Evolutionary conservation across 208 protist species (phyloP), one percentile per base, ranked within the genome.

Genomic region (Willaertia magna): DNA sequence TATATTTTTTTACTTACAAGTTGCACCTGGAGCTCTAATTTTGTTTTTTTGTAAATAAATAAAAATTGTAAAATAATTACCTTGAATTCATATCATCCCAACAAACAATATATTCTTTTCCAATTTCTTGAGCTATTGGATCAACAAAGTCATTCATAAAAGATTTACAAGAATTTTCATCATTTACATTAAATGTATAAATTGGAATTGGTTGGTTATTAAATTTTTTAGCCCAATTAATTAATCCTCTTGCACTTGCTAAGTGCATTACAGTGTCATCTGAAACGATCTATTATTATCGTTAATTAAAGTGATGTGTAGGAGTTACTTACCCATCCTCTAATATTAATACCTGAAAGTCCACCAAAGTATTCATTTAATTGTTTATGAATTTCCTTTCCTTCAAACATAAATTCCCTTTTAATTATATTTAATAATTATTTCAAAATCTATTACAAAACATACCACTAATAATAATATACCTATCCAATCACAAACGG

Each of bases 261-360:
- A 79, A 47, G 16, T 79, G 74, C 74, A 79, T 79, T 1, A 79
- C 74, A 11, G 74, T 79, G 30, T 79, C 74, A 79, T 79, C 74
- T 30, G 18, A 30, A 4, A 47, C 34, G 26, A 11, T 14, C n/a
- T n/a, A n/a, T n/a, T n/a, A n/a, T n/a, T n/a, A n/a, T n/a, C n/a
- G n/a, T n/a, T n/a, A n/a, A n/a, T n/a, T n/a, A n/a, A n/a, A n/a
- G n/a, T n/a, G n/a, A n/a, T n/a, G n/a, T n/a, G n/a, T n/a, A n/a
- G n/a, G n/a, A n/a, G n/a, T n/a, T n/a, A n/a, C n/a, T n/a, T n/a
- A n/a, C n/a, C 74, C 74, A 79, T 44, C 40, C 74, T 7, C 30
- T 47, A 3, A 79, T 22, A n/a, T 79, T 11, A 47, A 79, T 47
- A 30, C 30, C 30, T 30, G 3, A 4, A 6, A 79, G 26, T 22